Percentiles rank a stretch among this genome's conserved stretches.
These are phyloP conservation scores for Millerozyma miso DNA, from an alignment of 805 yeast genomes.

Conservation along the genomic window DNA sequence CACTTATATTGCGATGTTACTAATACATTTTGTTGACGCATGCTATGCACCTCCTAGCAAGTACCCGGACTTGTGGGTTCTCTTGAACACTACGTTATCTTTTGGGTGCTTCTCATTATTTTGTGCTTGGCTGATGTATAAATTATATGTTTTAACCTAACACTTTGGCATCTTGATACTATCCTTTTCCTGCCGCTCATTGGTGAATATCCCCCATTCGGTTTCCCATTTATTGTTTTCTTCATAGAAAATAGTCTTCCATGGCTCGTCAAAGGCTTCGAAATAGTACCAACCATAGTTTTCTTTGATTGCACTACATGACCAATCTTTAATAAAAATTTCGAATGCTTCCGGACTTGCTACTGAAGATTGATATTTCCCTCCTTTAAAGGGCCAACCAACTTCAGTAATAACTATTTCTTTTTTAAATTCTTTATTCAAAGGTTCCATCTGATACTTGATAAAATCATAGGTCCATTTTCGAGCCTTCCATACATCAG, in stretches of 20 bases:
- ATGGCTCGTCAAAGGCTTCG: slow-evolving; percentile 72
- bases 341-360: slow-evolving; percentile 47
- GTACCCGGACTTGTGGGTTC: slow-evolving; percentile 84
- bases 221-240: slow-evolving; percentile 56
- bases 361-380: slow-evolving; percentile 38
- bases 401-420: slow-evolving; percentile 52
- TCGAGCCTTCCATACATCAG: slow-evolving; percentile 40
- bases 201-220: slow-evolving; percentile 64
- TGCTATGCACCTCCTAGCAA: slow-evolving; percentile 47
- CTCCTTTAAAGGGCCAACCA: slow-evolving; percentile 73
- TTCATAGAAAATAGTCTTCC: slow-evolving; percentile 55
- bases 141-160: slow-evolving; percentile 16
- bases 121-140: slow-evolving; percentile 79
- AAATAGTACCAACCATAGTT: slow-evolving; percentile 53
- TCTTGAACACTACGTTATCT: slow-evolving; percentile 67
- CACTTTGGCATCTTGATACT: slow-evolving; percentile 41
- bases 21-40: slow-evolving; percentile 53
- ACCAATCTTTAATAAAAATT: slow-evolving; percentile 47
- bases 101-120: slow-evolving; percentile 71
- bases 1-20: slow-evolving; percentile 41
- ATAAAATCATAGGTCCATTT: slow-evolving; percentile 52
- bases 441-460: slow-evolving; percentile 40
- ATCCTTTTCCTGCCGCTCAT: slow-evolving; percentile 44
- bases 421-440: slow-evolving; percentile 20
- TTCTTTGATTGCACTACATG: slow-evolving; percentile 39